Percentiles rank a stretch among this genome's conserved stretches.
Conservation (phyloP, 805 yeast genomes). For the Grigorovia humatica region DNA sequence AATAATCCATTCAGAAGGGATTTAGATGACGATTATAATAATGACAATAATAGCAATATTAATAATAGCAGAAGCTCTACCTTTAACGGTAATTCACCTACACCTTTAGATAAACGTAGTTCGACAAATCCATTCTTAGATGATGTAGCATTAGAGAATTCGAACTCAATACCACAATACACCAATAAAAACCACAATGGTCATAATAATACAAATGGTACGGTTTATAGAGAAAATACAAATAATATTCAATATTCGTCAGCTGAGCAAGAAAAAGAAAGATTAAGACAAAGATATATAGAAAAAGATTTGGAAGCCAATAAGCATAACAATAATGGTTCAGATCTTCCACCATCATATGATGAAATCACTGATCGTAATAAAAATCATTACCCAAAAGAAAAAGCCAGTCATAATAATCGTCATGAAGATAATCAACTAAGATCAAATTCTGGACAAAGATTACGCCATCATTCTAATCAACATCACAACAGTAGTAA, state of each 20-base stretch:
- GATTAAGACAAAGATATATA: conserved; percentile 25
- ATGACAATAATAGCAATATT: background rate
- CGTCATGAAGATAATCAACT: background rate
- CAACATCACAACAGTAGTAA: background rate
- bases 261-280: conserved; percentile 25
- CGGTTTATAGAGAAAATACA: background rate
- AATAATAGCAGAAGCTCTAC: background rate
- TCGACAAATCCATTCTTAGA: conserved; percentile 28
- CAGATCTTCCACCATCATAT: conserved; percentile 13
- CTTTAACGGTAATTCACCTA: background rate
- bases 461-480: conserved; percentile 5
- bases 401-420: conserved; percentile 5
- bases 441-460: conserved; percentile 10
- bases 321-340: background rate
- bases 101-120: conserved; percentile 18
- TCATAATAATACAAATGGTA: background rate
- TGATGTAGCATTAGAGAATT: conserved; percentile 9
- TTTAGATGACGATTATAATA: background rate
- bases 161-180: conserved; percentile 2
- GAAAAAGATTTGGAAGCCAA: conserved; percentile 7
- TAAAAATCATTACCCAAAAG: conserved; percentile 8
- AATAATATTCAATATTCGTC: conserved; percentile 23
- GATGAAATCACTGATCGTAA: conserved; percentile 31
- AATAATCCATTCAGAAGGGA: conserved; percentile 62
- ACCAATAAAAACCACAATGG: background rate